Base-by-base conservation (phyloP, 257 asterid species). In the Solanum corneliomulleri region DNA sequence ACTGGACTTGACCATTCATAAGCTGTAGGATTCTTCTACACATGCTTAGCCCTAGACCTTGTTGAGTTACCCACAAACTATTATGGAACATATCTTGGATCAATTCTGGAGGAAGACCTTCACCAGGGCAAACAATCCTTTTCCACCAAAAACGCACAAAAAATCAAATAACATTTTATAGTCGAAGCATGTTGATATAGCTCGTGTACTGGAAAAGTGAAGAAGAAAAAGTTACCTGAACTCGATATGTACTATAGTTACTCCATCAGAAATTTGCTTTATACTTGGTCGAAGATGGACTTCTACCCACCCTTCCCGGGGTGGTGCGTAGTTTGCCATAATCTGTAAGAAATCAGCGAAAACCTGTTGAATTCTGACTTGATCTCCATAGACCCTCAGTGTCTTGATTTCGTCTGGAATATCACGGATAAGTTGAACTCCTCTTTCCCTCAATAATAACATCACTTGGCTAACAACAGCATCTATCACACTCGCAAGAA, bases 381-480 rank as follows among this genome's bases (percentile, higher is more conserved):
- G 98, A 91, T 96, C 99, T 39, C 98, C 98, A n/a, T 70, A 91
- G 41, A 96, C 93, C 3, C 84, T 90, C 56, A 93, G 87, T 37
- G 94, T 92, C 91, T 96, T 96, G 75, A 94, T 93, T 91, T 92
- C 97, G 84, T 94, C 97, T 9, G 99, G 98, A 87, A 96, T 93
- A 85, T 94, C 98, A 33, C 93, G 91, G 86, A 94, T 92, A 93
- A 96, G 87, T 86, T 93, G 99, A 74, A 96, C 86, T 21, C 94
- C 95, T 91, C 94, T 91, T 91, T 94, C 98, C 85, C 94, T 91
- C 86, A 95, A 86, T 88, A 92, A 82, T 76, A 93, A 41, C 99
- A 94, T 93, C 49, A 92, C 97, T 93, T 96, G 99, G 94, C 98
- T 95, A 83, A 96, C 98, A 31, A 95, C 96, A 82, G 95, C 98